Evolutionary conservation across 176 grass and related monocot species (phyloP).

Genomic region (Triticum turgidum): DNA sequence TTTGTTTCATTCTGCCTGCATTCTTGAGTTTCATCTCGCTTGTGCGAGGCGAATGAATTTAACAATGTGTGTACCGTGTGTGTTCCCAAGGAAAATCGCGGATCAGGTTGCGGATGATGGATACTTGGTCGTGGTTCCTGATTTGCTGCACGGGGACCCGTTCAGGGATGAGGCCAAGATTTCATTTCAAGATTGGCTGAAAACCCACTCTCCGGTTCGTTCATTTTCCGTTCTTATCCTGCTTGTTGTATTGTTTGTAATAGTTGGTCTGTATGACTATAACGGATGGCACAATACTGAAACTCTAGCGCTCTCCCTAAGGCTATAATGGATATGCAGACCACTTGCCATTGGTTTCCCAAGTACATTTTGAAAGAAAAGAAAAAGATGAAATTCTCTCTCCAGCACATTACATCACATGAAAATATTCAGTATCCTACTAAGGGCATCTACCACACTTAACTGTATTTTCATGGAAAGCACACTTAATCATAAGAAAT

Average conservation of each 20-base stretch:
- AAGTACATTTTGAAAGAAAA: not conserved
- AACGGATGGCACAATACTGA: not conserved
- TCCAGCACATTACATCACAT: not conserved
- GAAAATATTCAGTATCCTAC: not conserved
- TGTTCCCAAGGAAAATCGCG: slow-evolving; percentile 53
- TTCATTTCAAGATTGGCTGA: slow-evolving; percentile 47
- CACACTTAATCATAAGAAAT: not conserved
- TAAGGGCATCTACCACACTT: not conserved
- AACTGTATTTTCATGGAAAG: not conserved
- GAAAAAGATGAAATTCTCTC: not conserved
- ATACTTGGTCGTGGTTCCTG: slow-evolving; percentile 63
- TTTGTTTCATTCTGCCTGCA: not conserved
- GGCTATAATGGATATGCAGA: not conserved
- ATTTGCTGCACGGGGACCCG: slow-evolving; percentile 57
- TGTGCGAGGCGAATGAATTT: not conserved
- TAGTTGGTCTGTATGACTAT: not conserved
- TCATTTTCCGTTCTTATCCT: not conserved
- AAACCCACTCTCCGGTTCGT: slow-evolving; percentile 48
- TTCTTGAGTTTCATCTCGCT: not conserved
- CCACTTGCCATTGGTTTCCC: not conserved
- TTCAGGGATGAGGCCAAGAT: slow-evolving; percentile 33
- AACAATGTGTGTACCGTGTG: not conserved
- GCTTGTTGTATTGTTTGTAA: not conserved
- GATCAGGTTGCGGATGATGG: slow-evolving; percentile 49
- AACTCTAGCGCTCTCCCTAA: not conserved